phyloP scores from a whole-genome alignment of 2,329 filamentous ascomycete species.

The Ascochyta pisi region DNA sequence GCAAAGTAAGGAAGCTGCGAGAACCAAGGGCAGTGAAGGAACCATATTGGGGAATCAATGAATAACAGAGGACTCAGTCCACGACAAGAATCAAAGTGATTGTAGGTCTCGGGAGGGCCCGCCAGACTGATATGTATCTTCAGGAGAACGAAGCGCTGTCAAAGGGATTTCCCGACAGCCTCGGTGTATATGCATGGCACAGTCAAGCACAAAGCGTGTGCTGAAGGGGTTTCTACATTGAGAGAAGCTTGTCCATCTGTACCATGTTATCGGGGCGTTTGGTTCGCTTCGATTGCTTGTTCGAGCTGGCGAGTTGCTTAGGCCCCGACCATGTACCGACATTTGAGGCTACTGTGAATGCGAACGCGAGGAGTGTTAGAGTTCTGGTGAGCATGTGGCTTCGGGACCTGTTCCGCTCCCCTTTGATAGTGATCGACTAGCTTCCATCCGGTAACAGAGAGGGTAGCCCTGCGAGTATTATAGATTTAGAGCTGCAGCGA shows the following conservation, averaged over 20 bases:
- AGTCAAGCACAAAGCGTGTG: not conserved
- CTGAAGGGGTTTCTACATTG: not conserved
- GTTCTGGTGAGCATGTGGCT: not conserved
- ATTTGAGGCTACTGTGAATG: not conserved
- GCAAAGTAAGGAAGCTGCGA: conserved; percentile 5
- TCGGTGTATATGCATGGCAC: not conserved
- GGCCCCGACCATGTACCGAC: not conserved
- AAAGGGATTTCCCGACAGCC: not conserved
- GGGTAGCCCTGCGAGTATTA: not conserved
- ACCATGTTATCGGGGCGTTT: not conserved
- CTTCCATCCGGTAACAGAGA: not conserved
- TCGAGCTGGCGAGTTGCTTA: not conserved
- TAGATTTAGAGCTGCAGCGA: not conserved
- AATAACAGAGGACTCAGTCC: not conserved
- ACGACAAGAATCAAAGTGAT: not conserved
- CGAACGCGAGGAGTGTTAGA: conserved; percentile 3
- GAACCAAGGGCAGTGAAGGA: not conserved
- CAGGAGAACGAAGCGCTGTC: not conserved
- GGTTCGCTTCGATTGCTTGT: conserved; percentile 1
- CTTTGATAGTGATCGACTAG: not conserved
- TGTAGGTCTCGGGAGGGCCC: not conserved
- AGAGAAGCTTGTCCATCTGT: not conserved
- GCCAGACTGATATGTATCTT: not conserved
- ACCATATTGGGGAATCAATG: not conserved
- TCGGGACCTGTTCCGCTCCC: conserved; percentile 1